Conservation (phyloP, 106 monocot genomes). For the Chionographis japonica region DNA sequence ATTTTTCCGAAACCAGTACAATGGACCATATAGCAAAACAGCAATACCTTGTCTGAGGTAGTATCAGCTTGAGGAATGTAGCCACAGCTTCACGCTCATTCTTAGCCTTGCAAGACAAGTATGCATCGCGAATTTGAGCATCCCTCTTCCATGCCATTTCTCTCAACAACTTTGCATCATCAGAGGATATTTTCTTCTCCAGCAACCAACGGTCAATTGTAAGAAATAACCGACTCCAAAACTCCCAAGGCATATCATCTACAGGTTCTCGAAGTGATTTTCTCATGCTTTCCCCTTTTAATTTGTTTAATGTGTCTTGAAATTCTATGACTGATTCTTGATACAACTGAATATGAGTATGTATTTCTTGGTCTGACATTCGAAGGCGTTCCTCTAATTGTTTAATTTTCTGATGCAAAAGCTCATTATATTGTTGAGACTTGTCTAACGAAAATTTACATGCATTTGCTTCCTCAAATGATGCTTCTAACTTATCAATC, state of each 20-base stretch:
- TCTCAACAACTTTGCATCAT: conserved; percentile 61
- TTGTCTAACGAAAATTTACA: conserved; percentile 27
- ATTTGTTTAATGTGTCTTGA: conserved; percentile 38
- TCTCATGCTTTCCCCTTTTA: conserved; percentile 60
- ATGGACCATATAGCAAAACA: neutral
- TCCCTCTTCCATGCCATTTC: conserved; percentile 85
- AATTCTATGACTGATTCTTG: conserved; percentile 72
- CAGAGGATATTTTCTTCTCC: conserved; percentile 77
- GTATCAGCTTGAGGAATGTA: conserved; percentile 57
- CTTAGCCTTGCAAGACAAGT: conserved; percentile 55
- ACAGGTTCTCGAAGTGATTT: conserved; percentile 16
- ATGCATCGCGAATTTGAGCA: conserved; percentile 54
- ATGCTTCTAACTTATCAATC: conserved; percentile 52
- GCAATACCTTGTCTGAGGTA: conserved; percentile 41
- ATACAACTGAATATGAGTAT: conserved; percentile 55
- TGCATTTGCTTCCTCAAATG: conserved; percentile 42
- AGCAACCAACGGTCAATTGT: conserved; percentile 79
- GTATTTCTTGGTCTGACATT: conserved; percentile 61
- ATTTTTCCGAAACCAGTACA: neutral
- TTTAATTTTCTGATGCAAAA: conserved; percentile 58
- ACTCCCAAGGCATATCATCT: conserved; percentile 62
- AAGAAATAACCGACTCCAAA: conserved; percentile 79
- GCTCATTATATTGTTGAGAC: conserved; percentile 36
- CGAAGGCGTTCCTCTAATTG: conserved; percentile 62
- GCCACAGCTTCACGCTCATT: conserved; percentile 45